Percentiles rank a stretch among this genome's conserved stretches.
phyloP scores from a whole-genome alignment of 2,329 filamentous ascomycete genomes.

The Paraphaeosphaeria sporulosa region DNA sequence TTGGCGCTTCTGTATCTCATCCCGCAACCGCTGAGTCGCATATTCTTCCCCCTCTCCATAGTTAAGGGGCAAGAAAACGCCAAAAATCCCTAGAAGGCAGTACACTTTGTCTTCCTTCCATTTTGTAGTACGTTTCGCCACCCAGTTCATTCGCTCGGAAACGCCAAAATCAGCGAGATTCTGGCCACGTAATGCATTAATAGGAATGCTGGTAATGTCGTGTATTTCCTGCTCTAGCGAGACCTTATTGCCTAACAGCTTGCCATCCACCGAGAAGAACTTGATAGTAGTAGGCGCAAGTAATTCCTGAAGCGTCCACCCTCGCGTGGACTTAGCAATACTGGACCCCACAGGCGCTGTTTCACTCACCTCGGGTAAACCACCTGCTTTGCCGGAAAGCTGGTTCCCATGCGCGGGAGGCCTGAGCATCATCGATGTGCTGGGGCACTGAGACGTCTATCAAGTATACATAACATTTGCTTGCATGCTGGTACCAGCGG shows the following conservation, averaged over 20 bases:
- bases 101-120: not conserved
- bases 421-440: not conserved
- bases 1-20: not conserved
- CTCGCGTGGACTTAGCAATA: not conserved
- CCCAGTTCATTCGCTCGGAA: not conserved
- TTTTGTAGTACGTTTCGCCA: not conserved
- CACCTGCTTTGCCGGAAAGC: conserved; percentile 11
- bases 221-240: conserved; percentile 17
- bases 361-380: not conserved
- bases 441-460: not conserved
- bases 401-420: conserved; percentile 7
- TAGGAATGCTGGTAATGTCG: conserved; percentile 12
- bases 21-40: not conserved
- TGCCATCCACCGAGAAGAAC: conserved; percentile 14
- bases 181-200: not conserved
- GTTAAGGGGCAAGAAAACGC: not conserved
- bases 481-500: not conserved
- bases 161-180: not conserved
- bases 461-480: not conserved
- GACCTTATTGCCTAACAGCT: conserved; percentile 17
- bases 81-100: not conserved
- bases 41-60: not conserved
- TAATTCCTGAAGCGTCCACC: not conserved
- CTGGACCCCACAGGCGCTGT: not conserved
- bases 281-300: conserved; percentile 14